A percentile compares a stretch with the other conserved stretches of the same genome.
Conservation (phyloP, 1,284 basidiomycete genomes). For the Ceratobasidium sp. region DNA sequence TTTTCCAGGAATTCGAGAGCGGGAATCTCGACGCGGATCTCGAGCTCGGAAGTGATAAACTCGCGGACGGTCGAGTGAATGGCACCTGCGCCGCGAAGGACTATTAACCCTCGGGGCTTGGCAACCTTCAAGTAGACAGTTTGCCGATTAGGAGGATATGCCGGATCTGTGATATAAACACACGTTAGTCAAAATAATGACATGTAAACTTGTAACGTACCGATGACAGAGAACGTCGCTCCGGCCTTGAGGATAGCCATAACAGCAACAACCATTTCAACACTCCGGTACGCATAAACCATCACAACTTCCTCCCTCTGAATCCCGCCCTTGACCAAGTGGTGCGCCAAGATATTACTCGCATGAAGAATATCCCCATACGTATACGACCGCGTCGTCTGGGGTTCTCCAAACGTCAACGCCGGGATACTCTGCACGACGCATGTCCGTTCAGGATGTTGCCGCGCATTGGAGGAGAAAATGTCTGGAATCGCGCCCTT, state of each 20-base stretch:
- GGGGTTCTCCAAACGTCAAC: slow-evolving; percentile 57
- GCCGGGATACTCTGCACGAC: slow-evolving; percentile 81
- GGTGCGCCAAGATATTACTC: slow-evolving; percentile 91
- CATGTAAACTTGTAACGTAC: slow-evolving; percentile 58
- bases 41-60: slow-evolving; percentile 83
- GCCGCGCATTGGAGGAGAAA: slow-evolving; percentile 83
- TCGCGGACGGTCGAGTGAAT: slow-evolving; percentile 86
- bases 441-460: slow-evolving; percentile 81
- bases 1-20: slow-evolving; percentile 73
- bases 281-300: slow-evolving; percentile 97
- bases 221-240: slow-evolving; percentile 97
- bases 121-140: slow-evolving; percentile 97
- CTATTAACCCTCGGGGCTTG: slow-evolving; percentile 90
- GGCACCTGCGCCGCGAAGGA: slow-evolving; percentile 90
- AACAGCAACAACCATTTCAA: slow-evolving; percentile 96
- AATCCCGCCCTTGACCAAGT: slow-evolving; percentile 86
- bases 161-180: slow-evolving; percentile 74
- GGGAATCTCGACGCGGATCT: slow-evolving; percentile 93
- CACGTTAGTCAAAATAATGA: slow-evolving; percentile 3
- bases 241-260: slow-evolving; percentile 98
- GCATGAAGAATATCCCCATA: slow-evolving; percentile 87
- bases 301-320: slow-evolving; percentile 97
- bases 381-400: slow-evolving; percentile 68
- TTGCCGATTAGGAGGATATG: slow-evolving; percentile 94
- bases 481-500: slow-evolving; percentile 96